Evolutionary conservation across 2,329 filamentous ascomycete genomes (phyloP).

Genomic region (Penicillium sp.): DNA sequence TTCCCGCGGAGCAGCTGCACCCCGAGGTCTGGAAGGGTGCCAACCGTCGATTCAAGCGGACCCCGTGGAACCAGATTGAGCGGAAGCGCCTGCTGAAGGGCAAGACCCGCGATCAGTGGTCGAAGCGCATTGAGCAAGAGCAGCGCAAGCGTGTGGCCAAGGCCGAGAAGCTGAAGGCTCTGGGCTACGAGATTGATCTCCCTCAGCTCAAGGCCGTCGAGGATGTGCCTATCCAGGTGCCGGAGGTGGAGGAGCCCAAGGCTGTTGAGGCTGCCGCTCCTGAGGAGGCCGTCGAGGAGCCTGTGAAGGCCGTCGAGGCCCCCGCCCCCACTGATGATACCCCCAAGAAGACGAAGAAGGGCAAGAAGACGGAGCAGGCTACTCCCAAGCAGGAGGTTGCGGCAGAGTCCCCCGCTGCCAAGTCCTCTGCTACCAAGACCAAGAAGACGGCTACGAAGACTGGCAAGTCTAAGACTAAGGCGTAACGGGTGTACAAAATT

Average conservation of each 20-base stretch:
- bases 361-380: conserved; percentile 31
- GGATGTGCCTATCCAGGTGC: conserved; percentile 48
- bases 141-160: conserved; percentile 68
- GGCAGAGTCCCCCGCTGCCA: conserved; percentile 27
- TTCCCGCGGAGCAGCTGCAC: conserved; percentile 76
- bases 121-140: conserved; percentile 72
- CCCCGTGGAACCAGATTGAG: conserved; percentile 85
- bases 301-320: conserved; percentile 33
- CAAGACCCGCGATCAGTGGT: conserved; percentile 74
- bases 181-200: conserved; percentile 81
- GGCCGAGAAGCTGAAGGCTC: conserved; percentile 71
- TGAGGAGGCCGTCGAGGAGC: conserved; percentile 19
- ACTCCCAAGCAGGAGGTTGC: conserved; percentile 28
- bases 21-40: conserved; percentile 85
- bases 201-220: conserved; percentile 69
- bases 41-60: conserved; percentile 83
- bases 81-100: conserved; percentile 73
- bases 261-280: conserved; percentile 33
- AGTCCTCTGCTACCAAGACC: conserved; percentile 28
- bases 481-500: conserved; percentile 27
- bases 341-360: conserved; percentile 40
- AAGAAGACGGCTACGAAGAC: conserved; percentile 35
- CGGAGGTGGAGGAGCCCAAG: conserved; percentile 26
- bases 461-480: conserved; percentile 34
- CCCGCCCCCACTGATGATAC: conserved; percentile 31